Evolutionary conservation across 257 asterid genomes (phyloP).

Genomic region (Solanum pimpinellifolium): DNA sequence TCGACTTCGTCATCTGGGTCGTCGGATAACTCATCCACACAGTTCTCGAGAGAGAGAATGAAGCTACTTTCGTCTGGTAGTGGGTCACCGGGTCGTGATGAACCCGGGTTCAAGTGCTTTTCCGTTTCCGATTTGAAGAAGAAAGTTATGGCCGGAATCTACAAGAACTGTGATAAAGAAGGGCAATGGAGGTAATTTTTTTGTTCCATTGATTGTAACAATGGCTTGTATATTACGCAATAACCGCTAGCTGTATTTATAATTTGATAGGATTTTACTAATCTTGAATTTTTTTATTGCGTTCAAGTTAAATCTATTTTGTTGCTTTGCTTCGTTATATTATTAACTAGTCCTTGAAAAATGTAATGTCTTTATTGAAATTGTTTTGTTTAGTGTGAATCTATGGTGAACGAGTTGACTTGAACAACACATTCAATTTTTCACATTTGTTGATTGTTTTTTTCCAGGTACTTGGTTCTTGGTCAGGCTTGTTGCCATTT

Average conservation of each 20-base stretch:
- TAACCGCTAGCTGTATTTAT: conserved; percentile 11
- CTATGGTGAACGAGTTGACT: background rate
- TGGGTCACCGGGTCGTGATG: conserved; percentile 30
- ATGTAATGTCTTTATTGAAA: background rate
- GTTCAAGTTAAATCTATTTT: background rate
- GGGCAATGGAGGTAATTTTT: conserved; percentile 80
- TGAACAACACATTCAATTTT: background rate
- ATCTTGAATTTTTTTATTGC: background rate
- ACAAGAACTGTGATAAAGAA: conserved; percentile 52
- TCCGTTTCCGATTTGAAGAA: conserved; percentile 75
- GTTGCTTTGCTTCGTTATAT: background rate
- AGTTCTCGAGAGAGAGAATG: conserved; percentile 48
- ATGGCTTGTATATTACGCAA: conserved; percentile 38
- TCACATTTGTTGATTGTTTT: background rate
- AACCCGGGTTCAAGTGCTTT: conserved; percentile 57
- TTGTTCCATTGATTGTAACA: background rate
- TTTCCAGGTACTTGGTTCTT: conserved; percentile 58
- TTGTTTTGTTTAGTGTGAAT: background rate
- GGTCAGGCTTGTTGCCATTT: conserved; percentile 96
- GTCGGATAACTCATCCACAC: conserved; percentile 60
- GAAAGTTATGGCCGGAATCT: conserved; percentile 66
- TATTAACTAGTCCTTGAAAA: background rate
- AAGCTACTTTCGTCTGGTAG: conserved; percentile 57
- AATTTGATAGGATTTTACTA: background rate
- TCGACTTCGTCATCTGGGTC: conserved; percentile 18